These are phyloP conservation scores for Conringia planisiliqua DNA, from an alignment of 345 rosid species.

Conservation along the genomic window DNA sequence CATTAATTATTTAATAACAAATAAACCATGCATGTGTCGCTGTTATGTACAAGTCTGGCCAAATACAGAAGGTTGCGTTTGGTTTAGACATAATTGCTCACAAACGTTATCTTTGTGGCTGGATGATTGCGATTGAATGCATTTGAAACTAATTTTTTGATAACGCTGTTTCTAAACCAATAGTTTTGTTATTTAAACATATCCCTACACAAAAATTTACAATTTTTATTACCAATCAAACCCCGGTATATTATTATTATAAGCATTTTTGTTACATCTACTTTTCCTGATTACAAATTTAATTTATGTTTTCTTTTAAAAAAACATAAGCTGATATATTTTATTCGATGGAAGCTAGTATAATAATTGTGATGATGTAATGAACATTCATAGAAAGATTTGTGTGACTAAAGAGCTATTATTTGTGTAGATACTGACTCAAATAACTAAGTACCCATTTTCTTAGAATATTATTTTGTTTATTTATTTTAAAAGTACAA, in stretches of 20 bases:
- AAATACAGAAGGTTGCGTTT: conserved; percentile 28
- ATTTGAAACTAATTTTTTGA: neutral
- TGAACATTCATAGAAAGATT: neutral
- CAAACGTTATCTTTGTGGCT: conserved; percentile 3
- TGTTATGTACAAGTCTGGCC: conserved; percentile 28
- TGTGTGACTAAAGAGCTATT: neutral
- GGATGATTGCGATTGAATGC: conserved; percentile 14
- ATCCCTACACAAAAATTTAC: neutral
- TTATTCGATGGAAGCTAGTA: too few relatives aligned
- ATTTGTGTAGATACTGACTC: neutral
- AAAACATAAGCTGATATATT: neutral
- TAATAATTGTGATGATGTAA: neutral
- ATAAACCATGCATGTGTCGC: conserved; percentile 25
- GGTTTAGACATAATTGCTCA: conserved; percentile 8
- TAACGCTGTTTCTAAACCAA: neutral
- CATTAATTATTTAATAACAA: neutral
- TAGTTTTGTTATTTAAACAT: neutral
- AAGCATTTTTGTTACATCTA: neutral
- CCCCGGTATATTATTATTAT: neutral
- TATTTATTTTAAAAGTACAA: neutral
- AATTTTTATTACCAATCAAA: too few relatives aligned
- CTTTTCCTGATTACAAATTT: neutral
- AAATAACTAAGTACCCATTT: neutral
- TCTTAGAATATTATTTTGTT: neutral
- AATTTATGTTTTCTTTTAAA: neutral